Evolutionary conservation across 208 protist genomes (phyloP).

Genomic region (Wallacemonas sp.): DNA sequence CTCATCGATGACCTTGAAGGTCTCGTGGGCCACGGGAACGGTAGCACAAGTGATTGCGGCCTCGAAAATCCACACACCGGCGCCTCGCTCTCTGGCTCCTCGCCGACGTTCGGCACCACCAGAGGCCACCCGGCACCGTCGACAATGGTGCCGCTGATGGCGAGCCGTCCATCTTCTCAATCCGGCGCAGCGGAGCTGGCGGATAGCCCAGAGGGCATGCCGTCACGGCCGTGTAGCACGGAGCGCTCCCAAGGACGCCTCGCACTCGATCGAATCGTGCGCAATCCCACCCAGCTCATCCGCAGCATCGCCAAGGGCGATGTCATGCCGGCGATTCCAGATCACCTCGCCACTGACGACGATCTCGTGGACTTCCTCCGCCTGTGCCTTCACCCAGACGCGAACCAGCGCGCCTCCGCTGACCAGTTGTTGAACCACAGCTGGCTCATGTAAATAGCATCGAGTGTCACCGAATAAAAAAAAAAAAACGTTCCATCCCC

Average conservation of each 20-base stretch:
- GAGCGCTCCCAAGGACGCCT: no score
- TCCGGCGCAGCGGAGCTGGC: no score
- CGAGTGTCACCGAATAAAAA: not conserved
- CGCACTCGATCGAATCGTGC: constrained; percentile 23
- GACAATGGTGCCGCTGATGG: not conserved
- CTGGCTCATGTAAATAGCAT: constrained; percentile 40
- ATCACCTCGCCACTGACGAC: constrained; percentile 24
- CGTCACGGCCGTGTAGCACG: no score
- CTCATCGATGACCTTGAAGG: constrained; percentile 7
- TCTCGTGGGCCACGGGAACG: not conserved
- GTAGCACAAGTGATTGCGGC: not conserved
- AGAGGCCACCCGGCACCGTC: not conserved
- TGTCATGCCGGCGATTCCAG: constrained; percentile 37
- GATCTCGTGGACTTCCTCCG: constrained; percentile 39
- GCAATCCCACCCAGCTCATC: constrained; percentile 29
- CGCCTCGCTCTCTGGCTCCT: not conserved
- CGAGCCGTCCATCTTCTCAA: not conserved
- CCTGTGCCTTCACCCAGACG: constrained; percentile 38
- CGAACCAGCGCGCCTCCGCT: constrained; percentile 29
- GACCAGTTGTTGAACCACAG: constrained; percentile 41
- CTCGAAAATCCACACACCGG: not conserved
- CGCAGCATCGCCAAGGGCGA: constrained; percentile 30
- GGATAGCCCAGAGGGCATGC: no score
- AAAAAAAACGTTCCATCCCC: not conserved
- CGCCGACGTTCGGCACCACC: not conserved